Evolutionary conservation across 352 stramenopile species (phyloP), one percentile per base, ranked within the genome.

Genomic region (Pythium pyrilobum): DNA sequence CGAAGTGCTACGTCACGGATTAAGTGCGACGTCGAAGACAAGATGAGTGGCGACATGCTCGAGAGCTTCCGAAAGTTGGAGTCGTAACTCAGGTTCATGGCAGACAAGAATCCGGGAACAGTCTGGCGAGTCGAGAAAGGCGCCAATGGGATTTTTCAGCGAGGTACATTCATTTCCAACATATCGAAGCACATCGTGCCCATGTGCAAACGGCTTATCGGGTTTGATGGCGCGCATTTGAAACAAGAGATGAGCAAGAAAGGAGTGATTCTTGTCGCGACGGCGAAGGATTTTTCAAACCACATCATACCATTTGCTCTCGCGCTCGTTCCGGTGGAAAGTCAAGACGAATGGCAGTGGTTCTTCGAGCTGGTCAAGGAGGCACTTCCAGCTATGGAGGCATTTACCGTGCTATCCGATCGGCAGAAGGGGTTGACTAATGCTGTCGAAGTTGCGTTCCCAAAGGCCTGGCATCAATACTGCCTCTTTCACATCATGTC

Each of bases 241-340:
- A 70, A 58, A 41, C 47, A 37, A 25, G 58, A 67, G 16, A 71
- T 61, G 52, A 62, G 69, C 38, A 24, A 38, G 3, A 20, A 23
- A 9, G 49, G 52, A 1, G 52, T 61, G 0, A 62, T 40, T 20
- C 44, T 64, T 2, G 42, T 59, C 0, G 58, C 43, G 2, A 62
- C 49, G 5, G 5, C 31, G 0, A 72, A 69, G 23, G 55, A 72
- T 16, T 59, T 33, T 33, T 33, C 59, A 18, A 58, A 61, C 23
- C 31, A 38, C 3, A 48, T 69, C n/a, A 37, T 56, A 1, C 18
- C 28, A 1, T 52, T 47, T 6, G 25, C 27, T 2, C 23, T 59
- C 18, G 46, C 58, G 34, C 12, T 67, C 4, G 52, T 62, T 9
- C 53, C 43, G n/a, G n/a, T n/a, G n/a, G n/a, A n/a, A n/a, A n/a